Conservation (phyloP, 2,329 filamentous ascomycete species). For the Ophiostoma ulmi region DNA sequence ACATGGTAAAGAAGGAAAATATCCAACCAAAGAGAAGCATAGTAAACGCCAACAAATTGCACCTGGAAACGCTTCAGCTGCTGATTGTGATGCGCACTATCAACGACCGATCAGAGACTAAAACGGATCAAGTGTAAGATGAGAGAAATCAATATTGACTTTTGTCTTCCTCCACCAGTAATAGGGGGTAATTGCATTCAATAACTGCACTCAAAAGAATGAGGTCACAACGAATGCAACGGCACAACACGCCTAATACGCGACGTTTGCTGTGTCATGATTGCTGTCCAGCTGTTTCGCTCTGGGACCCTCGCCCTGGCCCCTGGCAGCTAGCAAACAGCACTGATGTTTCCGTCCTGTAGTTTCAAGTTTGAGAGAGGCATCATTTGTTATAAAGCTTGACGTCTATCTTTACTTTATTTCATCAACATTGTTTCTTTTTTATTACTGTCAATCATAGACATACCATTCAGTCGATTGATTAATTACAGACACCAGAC, state of each 20-base stretch:
- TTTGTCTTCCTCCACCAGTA: background rate
- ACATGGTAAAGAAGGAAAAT: no score
- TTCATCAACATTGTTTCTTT: background rate
- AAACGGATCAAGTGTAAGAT: background rate
- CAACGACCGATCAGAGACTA: background rate
- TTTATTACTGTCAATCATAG: background rate
- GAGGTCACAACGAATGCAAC: slow-evolving; percentile 5
- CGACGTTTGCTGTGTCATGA: slow-evolving; percentile 33
- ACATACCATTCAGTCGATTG: background rate
- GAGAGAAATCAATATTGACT: background rate
- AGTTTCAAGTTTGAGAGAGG: background rate
- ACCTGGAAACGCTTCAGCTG: no score
- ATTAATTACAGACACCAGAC: background rate
- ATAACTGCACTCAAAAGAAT: background rate
- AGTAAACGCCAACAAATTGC: background rate
- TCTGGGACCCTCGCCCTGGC: background rate
- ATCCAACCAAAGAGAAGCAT: no score
- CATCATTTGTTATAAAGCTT: background rate
- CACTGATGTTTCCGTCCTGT: background rate
- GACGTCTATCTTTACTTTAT: background rate
- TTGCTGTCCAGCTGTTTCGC: slow-evolving; percentile 9
- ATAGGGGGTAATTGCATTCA: slow-evolving; percentile 2
- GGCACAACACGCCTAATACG: slow-evolving; percentile 41
- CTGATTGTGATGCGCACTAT: background rate
- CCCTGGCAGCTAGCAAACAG: background rate